Conservation (phyloP, 2,329 filamentous ascomycete species). For the Podosphaera aphanis region DNA sequence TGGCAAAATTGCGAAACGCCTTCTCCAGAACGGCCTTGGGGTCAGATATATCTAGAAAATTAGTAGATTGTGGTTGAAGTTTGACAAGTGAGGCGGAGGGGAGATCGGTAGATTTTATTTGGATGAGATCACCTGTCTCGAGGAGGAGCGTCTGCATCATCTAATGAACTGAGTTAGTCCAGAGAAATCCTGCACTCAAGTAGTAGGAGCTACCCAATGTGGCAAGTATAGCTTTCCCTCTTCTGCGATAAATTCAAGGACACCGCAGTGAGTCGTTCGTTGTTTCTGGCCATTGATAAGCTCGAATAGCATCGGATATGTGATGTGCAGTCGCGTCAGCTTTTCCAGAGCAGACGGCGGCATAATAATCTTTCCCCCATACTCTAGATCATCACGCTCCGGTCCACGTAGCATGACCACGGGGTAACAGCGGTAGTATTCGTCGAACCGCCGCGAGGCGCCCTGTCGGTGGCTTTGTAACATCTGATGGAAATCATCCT, state of each 20-base stretch:
- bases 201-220: conserved; percentile 48
- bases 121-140: conserved; percentile 80
- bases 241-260: conserved; percentile 91
- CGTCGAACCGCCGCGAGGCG: conserved; percentile 63
- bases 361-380: conserved; percentile 91
- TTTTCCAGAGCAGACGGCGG: conserved; percentile 94
- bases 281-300: conserved; percentile 67
- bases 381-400: conserved; percentile 74
- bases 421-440: conserved; percentile 95
- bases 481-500: conserved; percentile 13
- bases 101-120: conserved; percentile 85
- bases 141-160: conserved; percentile 83
- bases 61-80: conserved; percentile 76
- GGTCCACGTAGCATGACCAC: conserved; percentile 81
- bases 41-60: conserved; percentile 90
- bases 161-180: conserved; percentile 21
- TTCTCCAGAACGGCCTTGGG: conserved; percentile 94
- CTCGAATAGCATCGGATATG: conserved; percentile 94
- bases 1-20: conserved; percentile 86
- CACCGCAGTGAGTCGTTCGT: conserved; percentile 73
- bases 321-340: conserved; percentile 82
- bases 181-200: not conserved
- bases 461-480: conserved; percentile 9
- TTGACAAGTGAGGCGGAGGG: conserved; percentile 85
- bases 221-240: conserved; percentile 92